Percentiles rank a stretch among this genome's conserved stretches.
These are phyloP conservation scores for Biscogniauxia marginata DNA, from an alignment of 2,329 filamentous ascomycete genomes.

Conservation along the genomic window DNA sequence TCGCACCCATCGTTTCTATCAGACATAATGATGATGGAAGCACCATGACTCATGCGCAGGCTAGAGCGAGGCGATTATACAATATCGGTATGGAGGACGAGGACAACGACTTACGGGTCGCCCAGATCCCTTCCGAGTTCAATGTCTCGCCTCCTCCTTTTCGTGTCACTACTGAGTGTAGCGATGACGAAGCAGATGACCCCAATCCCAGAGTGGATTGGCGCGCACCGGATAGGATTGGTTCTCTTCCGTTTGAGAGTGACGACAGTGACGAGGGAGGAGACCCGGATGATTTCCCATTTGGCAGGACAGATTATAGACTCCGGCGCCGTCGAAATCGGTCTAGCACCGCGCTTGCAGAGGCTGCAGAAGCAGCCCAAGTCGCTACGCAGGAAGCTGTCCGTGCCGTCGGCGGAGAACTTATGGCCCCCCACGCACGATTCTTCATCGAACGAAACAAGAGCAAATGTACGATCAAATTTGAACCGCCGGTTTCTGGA, in stretches of 20 bases:
- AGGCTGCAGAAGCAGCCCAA: conserved; percentile 48
- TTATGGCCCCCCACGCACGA: conserved; percentile 71
- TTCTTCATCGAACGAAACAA: conserved; percentile 84
- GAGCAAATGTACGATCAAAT: conserved; percentile 82
- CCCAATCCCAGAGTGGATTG: conserved; percentile 30
- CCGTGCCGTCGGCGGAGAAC: conserved; percentile 54
- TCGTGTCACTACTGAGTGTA: conserved; percentile 58
- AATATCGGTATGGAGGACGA: conserved; percentile 43
- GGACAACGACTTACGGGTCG: conserved; percentile 44
- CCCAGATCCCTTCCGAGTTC: conserved; percentile 59
- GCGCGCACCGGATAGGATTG: conserved; percentile 51
- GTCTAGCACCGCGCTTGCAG: conserved; percentile 34
- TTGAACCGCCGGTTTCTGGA: conserved; percentile 78
- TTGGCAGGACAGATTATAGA: conserved; percentile 28
- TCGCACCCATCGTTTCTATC: conserved; percentile 47
- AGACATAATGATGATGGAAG: conserved; percentile 52
- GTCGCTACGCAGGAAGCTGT: conserved; percentile 57
- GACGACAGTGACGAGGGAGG: conserved; percentile 41
- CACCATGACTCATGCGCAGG: conserved; percentile 43
- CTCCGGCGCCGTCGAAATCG: conserved; percentile 25
- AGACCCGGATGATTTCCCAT: conserved; percentile 35
- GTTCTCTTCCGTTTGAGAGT: conserved; percentile 54
- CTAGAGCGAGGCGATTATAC: conserved; percentile 45
- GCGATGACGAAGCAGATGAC: conserved; percentile 55
- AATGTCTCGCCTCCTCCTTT: conserved; percentile 47